Conservation (phyloP, 208 protist species). For the Leishmania martiniquensis region DNA sequence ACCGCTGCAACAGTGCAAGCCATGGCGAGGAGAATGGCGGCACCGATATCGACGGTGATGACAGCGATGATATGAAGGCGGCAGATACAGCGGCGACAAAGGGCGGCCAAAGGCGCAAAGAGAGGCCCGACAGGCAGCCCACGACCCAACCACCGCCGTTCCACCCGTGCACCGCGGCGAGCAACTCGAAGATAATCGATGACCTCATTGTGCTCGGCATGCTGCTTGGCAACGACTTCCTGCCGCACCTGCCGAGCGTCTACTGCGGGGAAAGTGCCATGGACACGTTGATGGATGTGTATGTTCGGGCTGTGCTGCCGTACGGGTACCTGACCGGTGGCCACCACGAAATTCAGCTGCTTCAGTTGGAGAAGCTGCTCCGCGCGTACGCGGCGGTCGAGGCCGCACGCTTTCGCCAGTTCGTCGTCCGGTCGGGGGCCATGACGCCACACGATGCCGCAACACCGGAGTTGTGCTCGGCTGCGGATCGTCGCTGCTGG, state of each 20-base stretch:
- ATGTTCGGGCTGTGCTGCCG: slow-evolving; percentile 77
- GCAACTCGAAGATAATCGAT: slow-evolving; percentile 85
- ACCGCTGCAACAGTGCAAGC: slow-evolving; percentile 1
- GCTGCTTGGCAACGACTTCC: slow-evolving; percentile 87
- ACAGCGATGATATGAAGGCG: background rate
- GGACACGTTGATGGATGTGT: slow-evolving; percentile 81
- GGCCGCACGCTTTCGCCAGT: slow-evolving; percentile 66
- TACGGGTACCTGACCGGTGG: slow-evolving; percentile 81
- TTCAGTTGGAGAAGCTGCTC: slow-evolving; percentile 70
- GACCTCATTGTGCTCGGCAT: slow-evolving; percentile 84
- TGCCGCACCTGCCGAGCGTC: slow-evolving; percentile 69
- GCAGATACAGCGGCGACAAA: background rate
- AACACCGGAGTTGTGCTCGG: slow-evolving; percentile 32
- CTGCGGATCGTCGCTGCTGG: slow-evolving; percentile 49
- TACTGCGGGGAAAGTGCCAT: slow-evolving; percentile 83
- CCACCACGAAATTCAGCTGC: slow-evolving; percentile 66
- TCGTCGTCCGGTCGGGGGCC: slow-evolving; percentile 30
- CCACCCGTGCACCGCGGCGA: slow-evolving; percentile 58
- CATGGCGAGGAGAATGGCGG: background rate
- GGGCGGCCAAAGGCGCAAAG: background rate
- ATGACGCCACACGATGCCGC: slow-evolving; percentile 48
- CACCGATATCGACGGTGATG: background rate
- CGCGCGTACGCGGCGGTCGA: slow-evolving; percentile 68
- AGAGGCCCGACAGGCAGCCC: background rate
- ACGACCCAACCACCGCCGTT: slow-evolving; percentile 26